Base-by-base conservation (phyloP, 2,329 filamentous ascomycete genomes). In the Paradendryphiella salina region DNA sequence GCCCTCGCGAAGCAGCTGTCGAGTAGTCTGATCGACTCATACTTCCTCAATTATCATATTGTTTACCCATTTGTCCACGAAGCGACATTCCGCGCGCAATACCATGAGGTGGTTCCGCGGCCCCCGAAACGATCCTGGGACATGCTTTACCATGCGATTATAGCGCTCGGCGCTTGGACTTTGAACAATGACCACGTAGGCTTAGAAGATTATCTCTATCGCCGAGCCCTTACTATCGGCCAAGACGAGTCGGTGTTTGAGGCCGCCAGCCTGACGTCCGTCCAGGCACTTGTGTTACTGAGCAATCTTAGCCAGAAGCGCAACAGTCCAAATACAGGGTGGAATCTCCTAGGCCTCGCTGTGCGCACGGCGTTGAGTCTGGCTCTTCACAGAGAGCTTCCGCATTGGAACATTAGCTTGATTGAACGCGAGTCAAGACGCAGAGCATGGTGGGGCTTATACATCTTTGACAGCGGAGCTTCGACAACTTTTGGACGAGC, bases 231-330 rank as follows among this genome's bases (percentile, higher is more conserved):
- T 13, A 59, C 63, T 3, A 39, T 65, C 8, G 61, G 63, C 15
- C 63, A 65, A 43, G 57, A 65, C 14, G 61, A 65, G 23, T 63
- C 59, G 3, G 61, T 65, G 1, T 65, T 65, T 31, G 63, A 65
- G 44, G 54, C 61, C 13, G 61, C 61, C 13, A 60, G 60, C 11
- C 41, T 65, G 18, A 60, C 63, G 2, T 63, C 61, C 1, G 56
- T 65, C 9, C 63, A 65, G 53, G 63, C 63, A 8, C 52, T 65
- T 14, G 56, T 64, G 11, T 52, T 65, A 10, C 35, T 65, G 21
- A 64, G 61, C 34, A 65, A 64, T 31, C 45, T 65, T 4, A 64
- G 59, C 20, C 63, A 65, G 20, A 65, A 65, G 21, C 42, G 59
- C 2, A 65, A 65, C 17, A 59, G 56, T 6, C 61, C 61, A 23